These are phyloP conservation scores for Rosa rugosa DNA, from an alignment of 306 rosid species.

Conservation along the genomic window DNA sequence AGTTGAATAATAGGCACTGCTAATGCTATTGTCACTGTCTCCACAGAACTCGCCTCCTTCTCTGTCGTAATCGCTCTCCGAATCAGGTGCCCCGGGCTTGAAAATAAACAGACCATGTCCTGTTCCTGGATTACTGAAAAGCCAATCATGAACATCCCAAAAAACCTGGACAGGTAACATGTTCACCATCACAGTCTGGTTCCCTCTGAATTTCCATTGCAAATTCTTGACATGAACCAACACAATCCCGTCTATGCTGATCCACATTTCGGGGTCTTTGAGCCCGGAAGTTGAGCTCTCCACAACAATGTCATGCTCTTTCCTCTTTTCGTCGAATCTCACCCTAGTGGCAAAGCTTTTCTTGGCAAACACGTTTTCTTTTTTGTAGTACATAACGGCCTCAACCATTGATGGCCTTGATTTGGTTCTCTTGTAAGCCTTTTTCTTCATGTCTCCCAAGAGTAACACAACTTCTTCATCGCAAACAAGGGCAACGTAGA, in stretches of 20 bases:
- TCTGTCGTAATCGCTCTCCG: constrained; percentile 56
- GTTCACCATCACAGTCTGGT: constrained; percentile 64
- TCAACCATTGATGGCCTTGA: constrained; percentile 50
- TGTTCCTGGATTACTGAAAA: constrained; percentile 52
- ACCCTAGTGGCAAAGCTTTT: constrained; percentile 69
- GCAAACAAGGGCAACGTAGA: constrained; percentile 60
- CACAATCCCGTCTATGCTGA: constrained; percentile 83
- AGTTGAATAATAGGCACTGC: constrained; percentile 66
- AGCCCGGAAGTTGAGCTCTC: constrained; percentile 60
- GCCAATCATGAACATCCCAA: constrained; percentile 91
- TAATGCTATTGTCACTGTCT: constrained; percentile 57
- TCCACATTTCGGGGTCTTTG: constrained; percentile 91
- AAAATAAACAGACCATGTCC: constrained; percentile 82
- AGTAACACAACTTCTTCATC: constrained; percentile 75
- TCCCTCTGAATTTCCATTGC: constrained; percentile 93
- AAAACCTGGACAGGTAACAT: constrained; percentile 68
- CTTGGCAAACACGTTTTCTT: constrained; percentile 82
- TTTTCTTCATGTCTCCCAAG: constrained; percentile 78
- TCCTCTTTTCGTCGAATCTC: constrained; percentile 53
- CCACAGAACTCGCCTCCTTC: constrained; percentile 37
- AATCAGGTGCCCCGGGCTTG: constrained; percentile 59
- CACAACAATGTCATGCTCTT: constrained; percentile 72
- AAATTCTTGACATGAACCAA: constrained; percentile 73
- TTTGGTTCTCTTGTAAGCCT: constrained; percentile 83
- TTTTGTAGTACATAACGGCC: constrained; percentile 51